Base-by-base conservation (phyloP, 2,329 filamentous ascomycete genomes). In the Ilyonectria robusta region DNA sequence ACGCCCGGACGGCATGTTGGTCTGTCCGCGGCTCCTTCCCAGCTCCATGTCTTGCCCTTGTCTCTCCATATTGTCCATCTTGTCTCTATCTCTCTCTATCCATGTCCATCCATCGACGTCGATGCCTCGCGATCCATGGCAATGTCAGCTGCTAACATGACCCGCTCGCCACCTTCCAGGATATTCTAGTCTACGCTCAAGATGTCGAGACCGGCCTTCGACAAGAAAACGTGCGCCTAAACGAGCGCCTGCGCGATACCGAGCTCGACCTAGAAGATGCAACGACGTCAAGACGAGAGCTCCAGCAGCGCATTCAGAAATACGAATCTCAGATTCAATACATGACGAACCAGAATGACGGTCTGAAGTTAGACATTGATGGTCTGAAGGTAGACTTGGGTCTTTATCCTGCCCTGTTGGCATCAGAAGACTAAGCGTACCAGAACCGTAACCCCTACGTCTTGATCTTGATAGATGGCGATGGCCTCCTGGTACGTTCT, bases 381-480 rank as follows among this genome's bases (percentile, higher is more conserved):
- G 78, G 78, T 56, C 76, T 86, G 67, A 86, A 85, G 83, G 86
- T 88, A 83, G 54, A 67, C 57, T 62, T 23, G 31, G 37, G 42
- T 54, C n/a, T 54, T 21, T 37, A 37, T 21, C 8, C 23, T 10
- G 21, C 29, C n/a, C 29, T 31, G 29, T 29, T 37, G 9, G 17
- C 11, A 50, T 13, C 15, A 50, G 50, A 48, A 44, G 35, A 64
- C 75, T 77, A 69, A 76, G 50, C 19, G 40, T 44, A 9, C 54
- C 72, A 89, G 86, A 84, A 82, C 65, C 82, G 80, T 56, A 90
- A 90, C 77, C 83, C 86, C 46, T 92, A 92, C 76, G 82, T 91
- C 73, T 78, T 88, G 70, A 84, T 90, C 44, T 76, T 91, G 70
- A 86, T 92, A 71, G 90, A 92, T 76, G 90, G 89, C 42, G 86